A percentile compares a stretch with the other conserved stretches of the same genome.
Conservation (phyloP, 208 protist genomes). For the Crithidia mellificae region DNA sequence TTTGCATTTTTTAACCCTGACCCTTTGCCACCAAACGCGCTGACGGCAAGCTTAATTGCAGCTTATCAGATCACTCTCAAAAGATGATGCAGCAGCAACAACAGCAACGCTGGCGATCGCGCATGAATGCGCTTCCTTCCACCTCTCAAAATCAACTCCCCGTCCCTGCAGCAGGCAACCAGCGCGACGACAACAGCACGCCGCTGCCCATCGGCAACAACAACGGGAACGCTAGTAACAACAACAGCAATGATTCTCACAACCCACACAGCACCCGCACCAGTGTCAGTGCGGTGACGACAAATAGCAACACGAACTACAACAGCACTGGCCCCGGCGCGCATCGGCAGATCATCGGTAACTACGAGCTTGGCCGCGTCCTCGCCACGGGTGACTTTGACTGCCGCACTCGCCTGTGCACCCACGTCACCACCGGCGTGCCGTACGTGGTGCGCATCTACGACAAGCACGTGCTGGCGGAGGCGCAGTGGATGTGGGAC, state of each 20-base stretch:
- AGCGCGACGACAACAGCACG: not conserved
- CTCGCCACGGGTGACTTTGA: conserved; percentile 86
- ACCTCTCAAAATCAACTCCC: not conserved
- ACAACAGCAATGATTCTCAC: not conserved
- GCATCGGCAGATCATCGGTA: conserved; percentile 66
- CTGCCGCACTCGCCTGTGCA: conserved; percentile 79
- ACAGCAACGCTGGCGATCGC: conserved; percentile 6
- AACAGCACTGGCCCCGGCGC: not conserved
- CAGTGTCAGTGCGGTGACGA: conserved; percentile 1
- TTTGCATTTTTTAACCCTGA: too few relatives aligned
- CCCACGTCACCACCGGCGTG: conserved; percentile 74
- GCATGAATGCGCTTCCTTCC: not conserved
- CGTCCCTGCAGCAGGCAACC: too few relatives aligned
- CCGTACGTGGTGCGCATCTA: conserved; percentile 86
- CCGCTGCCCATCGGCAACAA: not conserved
- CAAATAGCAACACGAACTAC: too few relatives aligned
- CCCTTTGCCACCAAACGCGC: too few relatives aligned
- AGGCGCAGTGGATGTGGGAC: conserved; percentile 87
- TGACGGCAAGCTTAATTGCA: too few relatives aligned
- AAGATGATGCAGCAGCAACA: not conserved
- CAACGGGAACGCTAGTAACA: too few relatives aligned
- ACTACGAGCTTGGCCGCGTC: conserved; percentile 83
- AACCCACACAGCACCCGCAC: not conserved
- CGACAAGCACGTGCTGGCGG: conserved; percentile 65
- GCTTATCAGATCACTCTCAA: too few relatives aligned